phyloP scores from a whole-genome alignment of 2,329 filamentous ascomycete species.

The Microdochium bolleyi region DNA sequence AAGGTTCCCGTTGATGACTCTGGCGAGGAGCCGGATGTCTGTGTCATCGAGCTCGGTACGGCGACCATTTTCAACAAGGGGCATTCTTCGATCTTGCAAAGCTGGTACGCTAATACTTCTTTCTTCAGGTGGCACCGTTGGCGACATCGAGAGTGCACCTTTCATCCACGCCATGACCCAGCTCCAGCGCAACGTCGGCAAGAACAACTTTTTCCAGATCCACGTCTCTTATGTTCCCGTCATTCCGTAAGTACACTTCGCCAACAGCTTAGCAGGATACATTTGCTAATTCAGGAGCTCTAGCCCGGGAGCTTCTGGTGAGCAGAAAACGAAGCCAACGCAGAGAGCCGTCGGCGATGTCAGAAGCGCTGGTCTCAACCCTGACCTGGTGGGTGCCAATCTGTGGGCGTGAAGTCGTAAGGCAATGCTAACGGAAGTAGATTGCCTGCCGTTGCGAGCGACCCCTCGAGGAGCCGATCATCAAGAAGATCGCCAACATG shows the following conservation, averaged over 20 bases:
- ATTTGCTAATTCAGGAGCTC: constrained; percentile 10
- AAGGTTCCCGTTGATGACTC: constrained; percentile 81
- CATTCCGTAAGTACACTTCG: constrained; percentile 13
- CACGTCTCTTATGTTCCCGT: constrained; percentile 84
- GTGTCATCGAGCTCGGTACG: constrained; percentile 58
- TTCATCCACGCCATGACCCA: constrained; percentile 85
- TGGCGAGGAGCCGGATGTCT: constrained; percentile 77
- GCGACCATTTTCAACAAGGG: not conserved
- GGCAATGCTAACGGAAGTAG: constrained; percentile 28
- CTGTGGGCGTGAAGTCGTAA: constrained; percentile 2
- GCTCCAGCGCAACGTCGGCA: constrained; percentile 63
- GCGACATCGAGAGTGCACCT: constrained; percentile 80
- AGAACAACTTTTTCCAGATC: constrained; percentile 79
- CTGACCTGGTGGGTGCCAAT: constrained; percentile 50
- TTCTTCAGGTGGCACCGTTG: constrained; percentile 22
- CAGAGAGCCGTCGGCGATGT: constrained; percentile 82
- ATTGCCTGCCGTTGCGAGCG: constrained; percentile 89
- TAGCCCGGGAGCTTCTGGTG: constrained; percentile 22
- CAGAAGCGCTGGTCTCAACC: constrained; percentile 69
- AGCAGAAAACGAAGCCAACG: constrained; percentile 97
- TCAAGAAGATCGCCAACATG: constrained; percentile 80
- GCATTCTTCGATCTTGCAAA: not conserved
- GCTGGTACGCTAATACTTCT: constrained; percentile 1
- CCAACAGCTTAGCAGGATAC: constrained; percentile 8
- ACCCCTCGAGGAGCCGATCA: constrained; percentile 63